Percentiles rank a stretch among this genome's conserved stretches.
Evolutionary conservation across 768 basidiomycete species (phyloP).

Genomic region (Podaxis sp.): DNA sequence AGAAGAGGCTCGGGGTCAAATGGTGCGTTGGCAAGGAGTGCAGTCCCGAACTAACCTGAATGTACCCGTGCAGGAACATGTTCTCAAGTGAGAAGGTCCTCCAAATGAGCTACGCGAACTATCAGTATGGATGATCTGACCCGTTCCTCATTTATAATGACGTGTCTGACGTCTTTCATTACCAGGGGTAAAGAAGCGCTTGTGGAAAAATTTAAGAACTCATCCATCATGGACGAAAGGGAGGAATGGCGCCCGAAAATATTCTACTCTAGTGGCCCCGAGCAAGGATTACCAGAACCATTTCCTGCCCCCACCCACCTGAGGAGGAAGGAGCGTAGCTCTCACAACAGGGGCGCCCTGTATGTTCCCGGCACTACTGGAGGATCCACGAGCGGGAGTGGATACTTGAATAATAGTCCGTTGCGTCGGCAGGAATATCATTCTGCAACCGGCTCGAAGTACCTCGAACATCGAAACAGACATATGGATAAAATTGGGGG

Average conservation of each 20-base stretch:
- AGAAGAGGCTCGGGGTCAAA: slow-evolving; percentile 69
- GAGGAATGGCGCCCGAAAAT: slow-evolving; percentile 84
- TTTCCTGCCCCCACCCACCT: slow-evolving; percentile 83
- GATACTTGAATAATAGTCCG: slow-evolving; percentile 2
- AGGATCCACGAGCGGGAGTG: slow-evolving; percentile 15
- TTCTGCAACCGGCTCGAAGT: background rate
- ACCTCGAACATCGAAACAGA: slow-evolving; percentile 7
- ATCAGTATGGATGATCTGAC: slow-evolving; percentile 57
- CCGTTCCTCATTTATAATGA: background rate
- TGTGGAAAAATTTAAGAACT: slow-evolving; percentile 91
- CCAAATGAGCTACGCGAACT: slow-evolving; percentile 90
- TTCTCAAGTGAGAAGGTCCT: slow-evolving; percentile 88
- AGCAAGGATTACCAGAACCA: slow-evolving; percentile 71
- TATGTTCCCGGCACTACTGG: slow-evolving; percentile 44
- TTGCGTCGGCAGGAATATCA: slow-evolving; percentile 16
- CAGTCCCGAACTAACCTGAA: background rate
- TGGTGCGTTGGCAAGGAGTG: slow-evolving; percentile 45
- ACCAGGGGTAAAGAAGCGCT: slow-evolving; percentile 83
- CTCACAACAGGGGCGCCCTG: slow-evolving; percentile 68
- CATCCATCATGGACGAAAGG: slow-evolving; percentile 83
- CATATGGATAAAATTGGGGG: background rate
- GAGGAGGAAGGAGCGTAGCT: slow-evolving; percentile 78
- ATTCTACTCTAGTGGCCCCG: slow-evolving; percentile 70
- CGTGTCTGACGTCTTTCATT: background rate
- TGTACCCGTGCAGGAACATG: slow-evolving; percentile 62